These are phyloP conservation scores for Saccharomycopsis fibuligera DNA, from an alignment of 805 yeast species.

Conservation along the genomic window DNA sequence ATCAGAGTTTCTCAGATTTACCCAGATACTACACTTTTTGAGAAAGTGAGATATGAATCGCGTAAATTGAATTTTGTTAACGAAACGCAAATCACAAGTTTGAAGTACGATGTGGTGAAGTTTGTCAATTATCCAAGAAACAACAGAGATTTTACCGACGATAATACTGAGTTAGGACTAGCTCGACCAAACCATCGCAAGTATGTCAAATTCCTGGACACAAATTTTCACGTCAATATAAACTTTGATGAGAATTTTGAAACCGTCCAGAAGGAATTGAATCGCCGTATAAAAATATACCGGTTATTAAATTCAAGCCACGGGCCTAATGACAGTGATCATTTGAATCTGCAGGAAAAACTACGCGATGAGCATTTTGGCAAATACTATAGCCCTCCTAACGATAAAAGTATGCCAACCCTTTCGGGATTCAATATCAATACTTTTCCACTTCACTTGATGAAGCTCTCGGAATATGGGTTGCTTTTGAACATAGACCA, in stretches of 20 bases:
- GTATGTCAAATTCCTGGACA: constrained; percentile 7
- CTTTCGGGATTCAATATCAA: constrained; percentile 13
- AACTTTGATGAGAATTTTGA: constrained; percentile 10
- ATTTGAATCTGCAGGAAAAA: neutral
- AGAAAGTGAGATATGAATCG: constrained; percentile 1
- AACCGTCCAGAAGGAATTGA: neutral
- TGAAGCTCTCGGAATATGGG: constrained; percentile 12
- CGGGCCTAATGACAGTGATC: neutral
- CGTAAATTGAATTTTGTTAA: constrained; percentile 8
- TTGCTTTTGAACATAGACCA: constrained; percentile 12
- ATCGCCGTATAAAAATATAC: neutral
- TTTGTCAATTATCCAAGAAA: constrained; percentile 13
- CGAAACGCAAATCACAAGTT: neutral
- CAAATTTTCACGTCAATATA: neutral
- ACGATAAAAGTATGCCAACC: too few species aligned
- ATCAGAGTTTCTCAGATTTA: neutral
- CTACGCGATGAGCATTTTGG: too few species aligned
- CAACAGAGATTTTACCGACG: neutral
- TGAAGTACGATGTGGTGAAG: neutral
- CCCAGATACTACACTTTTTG: constrained; percentile 8
- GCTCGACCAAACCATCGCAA: constrained; percentile 5
- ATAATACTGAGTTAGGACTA: neutral
- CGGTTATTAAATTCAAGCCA: neutral
- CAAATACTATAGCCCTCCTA: too few species aligned
- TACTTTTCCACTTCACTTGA: constrained; percentile 7